These are phyloP conservation scores for Neoscytalidium dimidiatum DNA, from an alignment of 2,329 filamentous ascomycete species.

Conservation along the genomic window DNA sequence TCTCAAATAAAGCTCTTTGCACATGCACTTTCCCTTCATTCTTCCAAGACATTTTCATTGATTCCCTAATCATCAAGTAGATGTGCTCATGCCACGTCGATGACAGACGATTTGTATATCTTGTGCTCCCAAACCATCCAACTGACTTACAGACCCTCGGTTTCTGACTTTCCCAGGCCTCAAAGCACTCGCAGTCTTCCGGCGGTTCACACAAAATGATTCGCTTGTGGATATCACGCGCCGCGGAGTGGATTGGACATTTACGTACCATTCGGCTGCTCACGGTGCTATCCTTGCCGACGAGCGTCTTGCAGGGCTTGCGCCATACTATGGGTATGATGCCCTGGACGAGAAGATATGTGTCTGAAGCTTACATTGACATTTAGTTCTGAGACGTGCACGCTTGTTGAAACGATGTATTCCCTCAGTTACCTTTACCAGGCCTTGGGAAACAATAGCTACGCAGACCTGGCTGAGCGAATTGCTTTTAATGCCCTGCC, in stretches of 20 bases:
- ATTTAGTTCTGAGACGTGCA: constrained; percentile 50
- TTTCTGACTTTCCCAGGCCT: constrained; percentile 39
- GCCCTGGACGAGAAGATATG: no score
- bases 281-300: constrained; percentile 54
- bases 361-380: no score
- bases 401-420: constrained; percentile 54
- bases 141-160: no score
- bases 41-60: no score
- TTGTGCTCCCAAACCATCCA: neutral
- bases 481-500: constrained; percentile 59
- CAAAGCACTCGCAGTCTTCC: constrained; percentile 48
- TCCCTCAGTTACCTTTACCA: constrained; percentile 55
- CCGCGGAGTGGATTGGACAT: constrained; percentile 50
- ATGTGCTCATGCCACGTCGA: no score
- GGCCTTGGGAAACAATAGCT: constrained; percentile 47
- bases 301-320: constrained; percentile 49
- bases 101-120: no score
- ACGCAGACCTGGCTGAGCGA: constrained; percentile 55
- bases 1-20: neutral
- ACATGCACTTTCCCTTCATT: neutral
- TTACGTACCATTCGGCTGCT: constrained; percentile 50
- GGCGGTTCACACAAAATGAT: constrained; percentile 49
- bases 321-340: constrained; percentile 41
- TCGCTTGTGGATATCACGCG: constrained; percentile 42
- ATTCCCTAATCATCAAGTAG: neutral